These are phyloP conservation scores for Ophiocordyceps camponoti-leonardi DNA, from an alignment of 2,329 filamentous ascomycete genomes.

Conservation along the genomic window DNA sequence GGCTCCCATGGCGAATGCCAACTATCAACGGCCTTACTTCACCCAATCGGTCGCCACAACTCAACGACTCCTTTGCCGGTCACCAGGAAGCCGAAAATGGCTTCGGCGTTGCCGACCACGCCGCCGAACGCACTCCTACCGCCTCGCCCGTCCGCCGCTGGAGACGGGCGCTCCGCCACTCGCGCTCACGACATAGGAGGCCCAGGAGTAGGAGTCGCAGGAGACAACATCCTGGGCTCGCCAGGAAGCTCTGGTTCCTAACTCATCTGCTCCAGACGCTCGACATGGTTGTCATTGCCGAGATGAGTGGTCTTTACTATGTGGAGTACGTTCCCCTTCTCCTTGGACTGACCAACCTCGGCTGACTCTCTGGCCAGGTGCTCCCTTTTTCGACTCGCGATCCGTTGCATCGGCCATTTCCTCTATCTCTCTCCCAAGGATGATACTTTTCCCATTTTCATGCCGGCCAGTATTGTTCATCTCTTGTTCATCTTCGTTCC, in stretches of 20 bases:
- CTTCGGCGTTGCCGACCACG: background rate
- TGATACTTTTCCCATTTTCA: constrained; percentile 34
- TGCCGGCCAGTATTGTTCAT: constrained; percentile 38
- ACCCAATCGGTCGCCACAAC: constrained; percentile 1
- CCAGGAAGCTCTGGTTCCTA: constrained; percentile 43
- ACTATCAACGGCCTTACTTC: constrained; percentile 33
- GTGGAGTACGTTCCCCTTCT: constrained; percentile 38
- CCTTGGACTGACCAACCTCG: no score
- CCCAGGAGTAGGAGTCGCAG: constrained; percentile 17
- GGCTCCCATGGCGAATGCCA: constrained; percentile 16
- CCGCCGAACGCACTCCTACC: background rate
- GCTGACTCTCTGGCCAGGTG: constrained; percentile 26
- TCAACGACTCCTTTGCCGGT: background rate
- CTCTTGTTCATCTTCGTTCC: constrained; percentile 40
- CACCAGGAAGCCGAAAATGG: background rate
- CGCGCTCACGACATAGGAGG: constrained; percentile 18
- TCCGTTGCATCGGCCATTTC: constrained; percentile 42
- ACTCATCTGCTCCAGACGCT: constrained; percentile 42
- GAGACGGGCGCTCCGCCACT: constrained; percentile 8
- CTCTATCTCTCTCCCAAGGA: constrained; percentile 47
- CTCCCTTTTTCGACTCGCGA: constrained; percentile 43
- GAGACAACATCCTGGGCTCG: constrained; percentile 23
- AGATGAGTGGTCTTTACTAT: constrained; percentile 50
- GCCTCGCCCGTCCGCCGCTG: constrained; percentile 4
- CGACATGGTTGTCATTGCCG: constrained; percentile 45